phyloP scores from a whole-genome alignment of 192 early-diverging fungal genomes.

The Globomyces pollinis-pini region DNA sequence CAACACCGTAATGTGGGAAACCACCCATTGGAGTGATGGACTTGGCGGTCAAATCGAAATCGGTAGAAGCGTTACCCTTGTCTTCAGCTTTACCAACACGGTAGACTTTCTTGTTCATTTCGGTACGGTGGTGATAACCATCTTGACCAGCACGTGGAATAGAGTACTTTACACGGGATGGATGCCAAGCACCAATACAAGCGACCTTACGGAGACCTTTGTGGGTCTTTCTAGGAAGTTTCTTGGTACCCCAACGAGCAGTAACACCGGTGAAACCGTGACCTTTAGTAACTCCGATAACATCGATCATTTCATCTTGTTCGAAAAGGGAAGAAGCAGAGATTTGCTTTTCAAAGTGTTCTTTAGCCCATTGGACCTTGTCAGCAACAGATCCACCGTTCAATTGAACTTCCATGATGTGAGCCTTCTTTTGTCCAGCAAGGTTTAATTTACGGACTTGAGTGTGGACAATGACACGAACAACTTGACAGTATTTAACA shows the following conservation, averaged over 20 bases:
- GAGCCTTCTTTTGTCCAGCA: constrained; percentile 93
- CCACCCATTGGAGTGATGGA: constrained; percentile 96
- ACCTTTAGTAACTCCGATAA: constrained; percentile 98
- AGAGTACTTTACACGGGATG: constrained; percentile 92
- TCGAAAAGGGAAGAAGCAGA: constrained; percentile 85
- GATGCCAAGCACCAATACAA: constrained; percentile 99
- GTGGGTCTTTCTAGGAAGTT: constrained; percentile 99
- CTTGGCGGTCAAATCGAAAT: constrained; percentile 95
- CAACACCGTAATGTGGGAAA: constrained; percentile 98
- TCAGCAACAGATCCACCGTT: constrained; percentile 94
- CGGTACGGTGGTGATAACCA: constrained; percentile 99
- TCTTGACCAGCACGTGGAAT: constrained; percentile 99
- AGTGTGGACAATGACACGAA: constrained; percentile 97
- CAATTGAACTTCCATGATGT: constrained; percentile 99
- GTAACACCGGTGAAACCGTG: constrained; percentile 99
- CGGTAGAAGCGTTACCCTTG: constrained; percentile 77
- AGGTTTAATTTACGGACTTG: constrained; percentile 92
- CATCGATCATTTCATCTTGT: constrained; percentile 98
- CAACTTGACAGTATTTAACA: constrained; percentile 98
- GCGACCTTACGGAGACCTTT: constrained; percentile 99
- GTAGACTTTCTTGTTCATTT: constrained; percentile 99
- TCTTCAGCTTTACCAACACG: constrained; percentile 82
- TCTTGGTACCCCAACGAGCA: constrained; percentile 99
- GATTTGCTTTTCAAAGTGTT: constrained; percentile 96
- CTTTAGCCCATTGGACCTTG: constrained; percentile 97